These are phyloP conservation scores for Rhipidocladum racemiflorum DNA, from an alignment of 176 grass and related monocot species.

Conservation along the genomic window DNA sequence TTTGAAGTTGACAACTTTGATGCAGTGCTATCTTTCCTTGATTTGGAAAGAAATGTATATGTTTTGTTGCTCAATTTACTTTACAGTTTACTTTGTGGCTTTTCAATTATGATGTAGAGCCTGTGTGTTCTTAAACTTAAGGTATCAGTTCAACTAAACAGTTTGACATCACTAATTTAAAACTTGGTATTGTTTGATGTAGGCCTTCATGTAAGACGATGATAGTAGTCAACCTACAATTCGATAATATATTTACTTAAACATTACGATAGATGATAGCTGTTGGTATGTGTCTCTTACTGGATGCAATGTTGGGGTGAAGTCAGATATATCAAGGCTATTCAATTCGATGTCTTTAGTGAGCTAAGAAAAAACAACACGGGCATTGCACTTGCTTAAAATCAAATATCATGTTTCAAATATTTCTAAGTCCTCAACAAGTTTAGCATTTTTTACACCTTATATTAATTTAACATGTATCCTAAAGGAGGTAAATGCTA, in stretches of 20 bases:
- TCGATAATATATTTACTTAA: not conserved
- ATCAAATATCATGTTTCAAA: constrained; percentile 12
- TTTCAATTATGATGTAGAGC: not conserved
- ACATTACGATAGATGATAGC: not conserved
- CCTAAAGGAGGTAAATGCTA: not conserved
- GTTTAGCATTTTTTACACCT: constrained; percentile 4
- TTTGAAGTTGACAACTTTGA: constrained; percentile 26
- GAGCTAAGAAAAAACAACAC: not conserved
- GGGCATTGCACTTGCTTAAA: not conserved
- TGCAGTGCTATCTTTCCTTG: not conserved
- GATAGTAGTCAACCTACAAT: not conserved
- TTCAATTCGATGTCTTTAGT: not conserved
- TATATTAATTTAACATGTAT: constrained; percentile 14
- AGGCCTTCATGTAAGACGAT: not conserved
- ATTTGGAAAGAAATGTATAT: not conserved
- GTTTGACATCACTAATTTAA: constrained; percentile 8
- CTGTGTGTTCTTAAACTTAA: not conserved
- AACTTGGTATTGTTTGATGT: constrained; percentile 9
- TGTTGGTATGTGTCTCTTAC: not conserved
- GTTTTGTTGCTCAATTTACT: not conserved
- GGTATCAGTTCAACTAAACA: not conserved
- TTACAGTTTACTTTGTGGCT: not conserved
- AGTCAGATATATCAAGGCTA: not conserved
- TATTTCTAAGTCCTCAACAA: constrained; percentile 17
- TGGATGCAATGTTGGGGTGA: not conserved